Conservation (phyloP, 2,329 filamentous ascomycete genomes). For the Monilinia aucupariae region DNA sequence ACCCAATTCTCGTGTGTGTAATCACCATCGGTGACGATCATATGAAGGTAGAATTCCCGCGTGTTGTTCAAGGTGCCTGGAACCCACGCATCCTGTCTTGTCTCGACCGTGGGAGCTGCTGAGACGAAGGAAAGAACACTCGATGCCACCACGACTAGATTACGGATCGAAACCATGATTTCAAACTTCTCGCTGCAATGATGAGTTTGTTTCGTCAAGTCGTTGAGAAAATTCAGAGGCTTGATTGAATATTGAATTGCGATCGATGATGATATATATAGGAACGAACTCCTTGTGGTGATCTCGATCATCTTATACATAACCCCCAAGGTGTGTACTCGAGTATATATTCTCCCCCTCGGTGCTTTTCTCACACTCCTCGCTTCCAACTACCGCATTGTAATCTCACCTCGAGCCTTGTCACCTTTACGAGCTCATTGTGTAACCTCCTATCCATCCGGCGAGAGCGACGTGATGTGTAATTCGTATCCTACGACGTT, state of each 20-base stretch:
- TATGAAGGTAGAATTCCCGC: slow-evolving; percentile 28
- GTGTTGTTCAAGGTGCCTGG: slow-evolving; percentile 28
- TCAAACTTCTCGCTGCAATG: background rate
- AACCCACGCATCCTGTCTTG: slow-evolving; percentile 18
- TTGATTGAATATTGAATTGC: no score
- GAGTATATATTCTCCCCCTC: background rate
- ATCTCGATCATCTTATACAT: background rate
- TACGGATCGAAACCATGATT: slow-evolving; percentile 22
- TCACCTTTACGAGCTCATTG: background rate
- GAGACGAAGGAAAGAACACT: slow-evolving; percentile 17
- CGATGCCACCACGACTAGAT: slow-evolving; percentile 20
- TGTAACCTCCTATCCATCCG: background rate
- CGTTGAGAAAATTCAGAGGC: background rate
- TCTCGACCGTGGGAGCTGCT: slow-evolving; percentile 14
- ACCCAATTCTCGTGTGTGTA: slow-evolving; percentile 21
- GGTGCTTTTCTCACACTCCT: background rate
- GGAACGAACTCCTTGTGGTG: background rate
- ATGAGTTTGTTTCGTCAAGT: background rate
- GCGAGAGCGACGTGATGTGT: background rate
- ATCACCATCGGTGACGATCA: slow-evolving; percentile 17
- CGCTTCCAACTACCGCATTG: background rate
- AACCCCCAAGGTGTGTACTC: background rate
- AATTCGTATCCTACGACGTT: background rate
- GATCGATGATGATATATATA: background rate
- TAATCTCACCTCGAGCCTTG: no score